Base-by-base conservation (phyloP, 192 early-diverging fungal genomes). In the Coemansia sp. region DNA sequence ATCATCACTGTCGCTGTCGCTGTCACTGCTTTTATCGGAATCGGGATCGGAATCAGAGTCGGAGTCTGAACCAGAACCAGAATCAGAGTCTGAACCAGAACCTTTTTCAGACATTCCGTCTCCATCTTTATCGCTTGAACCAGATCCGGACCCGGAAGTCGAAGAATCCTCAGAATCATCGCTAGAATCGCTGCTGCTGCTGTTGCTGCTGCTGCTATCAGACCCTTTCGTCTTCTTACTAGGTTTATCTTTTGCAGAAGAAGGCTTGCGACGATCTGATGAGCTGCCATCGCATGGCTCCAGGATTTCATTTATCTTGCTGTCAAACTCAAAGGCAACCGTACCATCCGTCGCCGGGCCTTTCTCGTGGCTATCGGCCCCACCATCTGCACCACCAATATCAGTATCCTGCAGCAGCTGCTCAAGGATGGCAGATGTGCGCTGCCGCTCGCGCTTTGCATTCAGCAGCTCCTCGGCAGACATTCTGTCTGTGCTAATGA, bases 381-480 rank as follows among this genome's bases (percentile, higher is more conserved):
- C 38, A 22, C 25, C 50, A 9, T 53, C 50, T 1, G 20, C 20
- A 20, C 20, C 20, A 20, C 20, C 20, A 1, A 16, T 38, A 14
- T 12, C 46, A 10, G 22, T 19, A 2, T 37, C 61, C 5, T 39
- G 57, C 16, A 81, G 42, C 12, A 81, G 41, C 63, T 63, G 71
- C 2, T 22, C 51, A 4, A 73, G 57, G 25, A 81, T 76, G 8
- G 64, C 63, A 8, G 79, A 67, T 14, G 68, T 67, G 55, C 79
- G 79, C 53, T 71, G 63, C 10, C 79, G 79, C 51, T 81, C 79
- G 12, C 56, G 56, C 44, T 57, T 69, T 2, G 65, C 70, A 44
- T 73, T 54, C 10, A 39, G 64, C 10, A 44, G 44, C 20, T 81
- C 74, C 39, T 73, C 70, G 32, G 61, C 54, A 39, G 70, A 51